Evolutionary conservation across 2,329 filamentous ascomycete genomes (phyloP).

Genomic region (Venturia aucupariae): DNA sequence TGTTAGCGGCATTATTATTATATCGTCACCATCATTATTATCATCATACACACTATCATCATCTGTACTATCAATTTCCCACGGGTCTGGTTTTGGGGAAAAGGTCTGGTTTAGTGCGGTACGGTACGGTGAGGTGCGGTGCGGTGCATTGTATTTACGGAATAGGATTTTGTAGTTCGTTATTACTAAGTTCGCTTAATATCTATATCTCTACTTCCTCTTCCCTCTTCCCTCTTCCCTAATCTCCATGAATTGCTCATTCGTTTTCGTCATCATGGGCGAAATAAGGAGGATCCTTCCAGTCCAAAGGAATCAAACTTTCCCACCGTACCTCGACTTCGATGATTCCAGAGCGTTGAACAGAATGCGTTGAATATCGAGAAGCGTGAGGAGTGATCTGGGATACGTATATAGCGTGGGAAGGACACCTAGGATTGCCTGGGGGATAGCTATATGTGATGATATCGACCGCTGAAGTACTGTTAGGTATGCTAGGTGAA

Average conservation of each 20-base stretch:
- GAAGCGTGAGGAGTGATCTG: slow-evolving; percentile 49
- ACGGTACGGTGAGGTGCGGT: too few relatives aligned
- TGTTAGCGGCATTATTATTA: too few relatives aligned
- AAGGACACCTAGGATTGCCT: slow-evolving; percentile 50
- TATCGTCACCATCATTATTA: slow-evolving; percentile 2
- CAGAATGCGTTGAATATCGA: slow-evolving; percentile 52
- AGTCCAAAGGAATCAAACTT: slow-evolving; percentile 52
- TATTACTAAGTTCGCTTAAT: too few relatives aligned
- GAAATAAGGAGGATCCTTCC: slow-evolving; percentile 52
- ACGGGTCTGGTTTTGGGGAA: too few relatives aligned
- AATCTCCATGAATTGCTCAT: too few relatives aligned
- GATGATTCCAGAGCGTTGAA: slow-evolving; percentile 56
- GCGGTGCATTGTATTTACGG: too few relatives aligned
- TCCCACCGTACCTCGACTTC: slow-evolving; percentile 58
- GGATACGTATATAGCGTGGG: slow-evolving; percentile 59
- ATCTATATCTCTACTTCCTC: too few relatives aligned
- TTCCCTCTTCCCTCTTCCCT: too few relatives aligned
- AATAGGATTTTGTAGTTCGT: too few relatives aligned
- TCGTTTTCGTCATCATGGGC: too few relatives aligned
- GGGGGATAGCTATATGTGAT: slow-evolving; percentile 38
- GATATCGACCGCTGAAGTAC: slow-evolving; percentile 19
- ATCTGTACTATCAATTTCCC: too few relatives aligned
- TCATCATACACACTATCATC: slow-evolving; percentile 7
- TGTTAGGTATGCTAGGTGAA: background rate
- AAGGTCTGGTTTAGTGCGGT: too few relatives aligned